Conservation (phyloP, 495 filamentous ascomycete species). For the Penicillium malachiteum region DNA sequence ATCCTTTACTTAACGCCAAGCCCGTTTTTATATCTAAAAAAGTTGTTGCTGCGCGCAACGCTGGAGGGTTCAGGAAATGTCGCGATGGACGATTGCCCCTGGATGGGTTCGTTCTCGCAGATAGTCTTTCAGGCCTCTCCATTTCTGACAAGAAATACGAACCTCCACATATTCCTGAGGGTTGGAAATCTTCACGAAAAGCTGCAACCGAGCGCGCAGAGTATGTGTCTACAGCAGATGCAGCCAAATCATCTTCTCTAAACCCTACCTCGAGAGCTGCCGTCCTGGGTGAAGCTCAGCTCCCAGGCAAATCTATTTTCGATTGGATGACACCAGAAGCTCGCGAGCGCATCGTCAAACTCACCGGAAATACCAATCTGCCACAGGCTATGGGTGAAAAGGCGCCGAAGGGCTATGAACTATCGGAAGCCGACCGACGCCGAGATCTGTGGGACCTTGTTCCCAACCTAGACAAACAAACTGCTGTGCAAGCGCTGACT, state of each 20-base stretch:
- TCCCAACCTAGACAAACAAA: slow-evolving; percentile 70
- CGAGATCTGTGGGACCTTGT: slow-evolving; percentile 63
- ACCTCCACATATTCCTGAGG: slow-evolving; percentile 71
- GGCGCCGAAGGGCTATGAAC: slow-evolving; percentile 58
- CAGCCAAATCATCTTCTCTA: slow-evolving; percentile 71
- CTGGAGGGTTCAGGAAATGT: slow-evolving; percentile 68
- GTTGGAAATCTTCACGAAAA: slow-evolving; percentile 69
- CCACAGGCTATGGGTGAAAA: slow-evolving; percentile 76
- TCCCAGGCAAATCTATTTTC: slow-evolving; percentile 94
- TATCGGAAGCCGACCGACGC: slow-evolving; percentile 57
- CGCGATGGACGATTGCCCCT: slow-evolving; percentile 86
- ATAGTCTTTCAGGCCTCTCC: slow-evolving; percentile 51
- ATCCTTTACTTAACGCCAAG: slow-evolving; percentile 65
- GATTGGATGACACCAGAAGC: slow-evolving; percentile 85
- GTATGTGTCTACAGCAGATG: slow-evolving; percentile 71
- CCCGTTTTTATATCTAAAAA: slow-evolving; percentile 82
- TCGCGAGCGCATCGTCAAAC: slow-evolving; percentile 71
- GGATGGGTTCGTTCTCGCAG: slow-evolving; percentile 79
- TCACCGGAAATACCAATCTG: slow-evolving; percentile 72
- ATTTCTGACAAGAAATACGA: slow-evolving; percentile 64
- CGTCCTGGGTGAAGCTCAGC: slow-evolving; percentile 74
- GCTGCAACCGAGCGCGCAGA: slow-evolving; percentile 32
- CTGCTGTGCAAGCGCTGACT: slow-evolving; percentile 71
- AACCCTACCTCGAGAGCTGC: slow-evolving; percentile 78
- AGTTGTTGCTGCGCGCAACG: slow-evolving; percentile 52